Evolutionary conservation across 2,329 filamentous ascomycete species (phyloP).

Genomic region (Aspergillus flavus): DNA sequence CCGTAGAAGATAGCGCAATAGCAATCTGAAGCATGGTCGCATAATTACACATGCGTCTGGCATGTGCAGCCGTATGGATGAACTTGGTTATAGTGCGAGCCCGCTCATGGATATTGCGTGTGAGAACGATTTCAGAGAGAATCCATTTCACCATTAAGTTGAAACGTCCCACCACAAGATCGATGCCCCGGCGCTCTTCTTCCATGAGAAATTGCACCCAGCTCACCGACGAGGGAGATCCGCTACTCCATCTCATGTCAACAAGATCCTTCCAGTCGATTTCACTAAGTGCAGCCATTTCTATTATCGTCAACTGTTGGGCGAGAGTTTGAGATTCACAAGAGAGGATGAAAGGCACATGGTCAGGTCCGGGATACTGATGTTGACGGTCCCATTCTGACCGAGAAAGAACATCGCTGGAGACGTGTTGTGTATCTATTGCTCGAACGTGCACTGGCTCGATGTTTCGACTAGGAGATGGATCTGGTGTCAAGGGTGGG

Average conservation of each 20-base stretch:
- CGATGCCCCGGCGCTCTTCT: constrained; percentile 60
- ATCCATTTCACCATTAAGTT: constrained; percentile 70
- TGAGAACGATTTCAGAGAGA: constrained; percentile 64
- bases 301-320: constrained; percentile 66
- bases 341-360: constrained; percentile 65
- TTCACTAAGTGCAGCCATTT: constrained; percentile 66
- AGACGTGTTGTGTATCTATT: constrained; percentile 32
- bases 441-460: constrained; percentile 21
- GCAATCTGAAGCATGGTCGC: constrained; percentile 68
- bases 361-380: constrained; percentile 35
- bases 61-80: constrained; percentile 64
- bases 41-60: constrained; percentile 63
- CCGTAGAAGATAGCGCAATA: constrained; percentile 62
- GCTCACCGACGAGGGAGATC: constrained; percentile 54
- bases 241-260: constrained; percentile 64
- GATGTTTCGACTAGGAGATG: constrained; percentile 38
- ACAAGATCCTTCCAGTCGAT: constrained; percentile 69
- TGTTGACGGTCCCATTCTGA: constrained; percentile 32
- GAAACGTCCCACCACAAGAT: constrained; percentile 67
- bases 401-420: constrained; percentile 36
- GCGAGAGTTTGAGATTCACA: constrained; percentile 63
- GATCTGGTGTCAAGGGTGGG: constrained; percentile 46
- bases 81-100: constrained; percentile 64
- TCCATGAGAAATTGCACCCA: constrained; percentile 65
- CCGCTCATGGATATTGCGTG: constrained; percentile 58